Evolutionary conservation across 495 filamentous ascomycete genomes (phyloP), one percentile per base, ranked within the genome.

Genomic region (Pseudevernia furfuracea): DNA sequence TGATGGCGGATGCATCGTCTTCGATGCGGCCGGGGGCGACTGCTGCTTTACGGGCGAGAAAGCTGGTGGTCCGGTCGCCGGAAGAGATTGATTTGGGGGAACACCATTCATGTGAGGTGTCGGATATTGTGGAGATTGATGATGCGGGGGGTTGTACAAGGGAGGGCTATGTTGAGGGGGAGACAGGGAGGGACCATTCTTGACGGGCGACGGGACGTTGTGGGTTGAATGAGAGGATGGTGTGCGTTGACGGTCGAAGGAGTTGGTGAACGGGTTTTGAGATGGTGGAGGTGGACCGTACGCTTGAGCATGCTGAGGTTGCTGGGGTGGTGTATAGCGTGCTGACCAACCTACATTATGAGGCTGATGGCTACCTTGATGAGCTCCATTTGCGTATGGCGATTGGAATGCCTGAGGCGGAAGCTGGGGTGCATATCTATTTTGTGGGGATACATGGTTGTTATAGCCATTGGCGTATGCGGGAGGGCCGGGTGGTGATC

Each of bases 171-270:
- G 78, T 63, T 82, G 80, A 8, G 77, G 80, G 14, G 80, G 81
- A 19, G 80, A 82, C 75, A 82, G 78, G 1, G 80, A 77, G 1
- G 78, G 76, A 39, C 73, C 75, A 48, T 78, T 80, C 37, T 80
- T 76, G 43, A 79, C 73, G 11, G 78, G 75, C 36, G 77, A 78
- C 11, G 70, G 67, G 17, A 75, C 59, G n/a, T 63, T 73, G 44
- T 75, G 72, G 5, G 72, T 67, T 39, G 78, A 79, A 66, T 81
- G 77, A 55, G 79, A 80, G 15, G 80, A 81, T 11, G 75, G 74
- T 38, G 80, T 78, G 43, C 78, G 77, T 39, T 73, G 76, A 30
- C 74, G 63, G 21, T 71, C 66, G 43, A 79, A 75, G 17, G 76
- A 68, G 32, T 73, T 70, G 3, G 60, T 49, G 63, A 65, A 67